Base-by-base conservation (phyloP, 306 rosid species). In the Lupinus albus region DNA sequence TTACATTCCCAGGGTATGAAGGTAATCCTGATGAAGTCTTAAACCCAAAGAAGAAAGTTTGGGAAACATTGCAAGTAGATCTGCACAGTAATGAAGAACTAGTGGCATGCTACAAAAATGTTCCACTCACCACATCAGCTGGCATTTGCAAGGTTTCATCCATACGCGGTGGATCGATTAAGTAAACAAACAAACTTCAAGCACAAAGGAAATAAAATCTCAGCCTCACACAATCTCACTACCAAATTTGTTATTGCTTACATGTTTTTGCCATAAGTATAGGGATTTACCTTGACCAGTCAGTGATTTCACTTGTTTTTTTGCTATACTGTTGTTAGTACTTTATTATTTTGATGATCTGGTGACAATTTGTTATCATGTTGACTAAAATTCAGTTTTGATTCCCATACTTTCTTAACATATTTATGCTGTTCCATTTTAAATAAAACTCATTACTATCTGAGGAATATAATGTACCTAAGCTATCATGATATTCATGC, bases 61-160 rank as follows among this genome's bases (percentile, higher is more conserved):
- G 93, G 93, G 98, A 93, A 56, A 86, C 96, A 6, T 71, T 93
- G 85, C 97, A 93, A 71, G 98, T 89, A 0, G 91, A 89, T 78
- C 80, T 93, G 59, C 84, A 55, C 39, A 64, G 68, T 0, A 86
- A 84, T 61, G 48, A 66, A 42, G 87, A 86, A 8, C 71, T 80
- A 6, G 88, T 84, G 47, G 98, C 98, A 2, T 93, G 94, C 74
- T 88, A 72, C 81, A 89, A 84, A 70, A 75, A 89, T 64, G 67
- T 84, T 56, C 94, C 97, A 3, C 80, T 93, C 15, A 88, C 91
- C 46, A 89, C 98, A 25, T 84, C 97, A 1, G 87, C 86, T 5
- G 98, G 98, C 61, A 54, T 87, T 76, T 93, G 98, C 88, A 86
- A 83, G 28, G 98, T 88, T 42, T 58, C 86, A 4, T 84, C 96